phyloP scores from a whole-genome alignment of 768 basidiomycete species.

The Nevesoporus exiguus region DNA sequence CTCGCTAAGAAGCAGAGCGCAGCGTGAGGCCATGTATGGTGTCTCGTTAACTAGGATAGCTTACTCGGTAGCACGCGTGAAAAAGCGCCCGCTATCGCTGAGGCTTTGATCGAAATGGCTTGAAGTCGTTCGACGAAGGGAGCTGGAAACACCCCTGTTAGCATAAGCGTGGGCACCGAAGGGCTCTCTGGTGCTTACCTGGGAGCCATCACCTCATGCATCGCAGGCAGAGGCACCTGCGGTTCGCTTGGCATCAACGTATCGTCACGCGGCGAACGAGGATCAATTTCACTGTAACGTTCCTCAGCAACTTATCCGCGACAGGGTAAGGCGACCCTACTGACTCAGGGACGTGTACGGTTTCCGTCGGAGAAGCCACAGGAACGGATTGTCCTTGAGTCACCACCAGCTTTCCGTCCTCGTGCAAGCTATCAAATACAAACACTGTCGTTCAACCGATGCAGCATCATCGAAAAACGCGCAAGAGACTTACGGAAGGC shows the following conservation, averaged over 20 bases:
- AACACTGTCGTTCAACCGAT: background rate
- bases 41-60: background rate
- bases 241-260: slow-evolving; percentile 24
- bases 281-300: slow-evolving; percentile 18
- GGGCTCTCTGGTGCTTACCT: slow-evolving; percentile 11
- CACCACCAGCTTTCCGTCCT: slow-evolving; percentile 23
- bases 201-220: slow-evolving; percentile 33
- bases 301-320: background rate
- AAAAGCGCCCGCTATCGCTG: slow-evolving; percentile 14
- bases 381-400: slow-evolving; percentile 10
- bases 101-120: slow-evolving; percentile 16
- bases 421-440: slow-evolving; percentile 11
- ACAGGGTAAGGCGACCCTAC: background rate
- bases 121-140: slow-evolving; percentile 15
- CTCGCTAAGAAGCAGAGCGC: slow-evolving; percentile 38
- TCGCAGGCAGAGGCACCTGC: slow-evolving; percentile 30
- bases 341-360: slow-evolving; percentile 32
- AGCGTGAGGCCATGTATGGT: background rate
- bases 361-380: slow-evolving; percentile 26
- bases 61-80: slow-evolving; percentile 23
- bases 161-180: background rate
- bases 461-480: background rate
- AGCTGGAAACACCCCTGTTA: slow-evolving; percentile 9
- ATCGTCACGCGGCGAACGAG: slow-evolving; percentile 34
- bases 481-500: slow-evolving; percentile 17